Evolutionary conservation across 83 land plant species (phyloP).

Genomic region (Picea mariana): DNA sequence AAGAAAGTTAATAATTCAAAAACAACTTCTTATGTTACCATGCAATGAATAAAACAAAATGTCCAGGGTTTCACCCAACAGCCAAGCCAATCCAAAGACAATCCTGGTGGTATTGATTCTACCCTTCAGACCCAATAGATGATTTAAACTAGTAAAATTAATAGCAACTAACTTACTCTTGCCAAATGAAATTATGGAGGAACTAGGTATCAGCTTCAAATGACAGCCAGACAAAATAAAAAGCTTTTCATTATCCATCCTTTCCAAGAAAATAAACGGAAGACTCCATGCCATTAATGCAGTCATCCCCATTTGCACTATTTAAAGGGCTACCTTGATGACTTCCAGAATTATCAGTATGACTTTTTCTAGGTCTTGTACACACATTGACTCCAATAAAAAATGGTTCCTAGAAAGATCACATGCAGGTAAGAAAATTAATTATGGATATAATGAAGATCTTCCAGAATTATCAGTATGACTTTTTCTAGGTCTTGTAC

Average conservation of each 20-base stretch:
- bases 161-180: not conserved
- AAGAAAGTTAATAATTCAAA: too few species aligned
- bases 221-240: not conserved
- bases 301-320: conserved; percentile 29
- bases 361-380: conserved; percentile 45
- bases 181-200: not conserved
- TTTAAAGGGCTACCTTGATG: conserved; percentile 48
- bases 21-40: too few species aligned
- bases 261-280: too few species aligned
- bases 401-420: conserved; percentile 64
- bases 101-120: too few species aligned
- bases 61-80: too few species aligned
- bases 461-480: too few species aligned
- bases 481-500: too few species aligned
- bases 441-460: not conserved
- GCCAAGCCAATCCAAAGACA: too few species aligned
- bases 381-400: conserved; percentile 73
- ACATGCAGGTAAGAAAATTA: not conserved
- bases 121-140: too few species aligned
- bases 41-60: too few species aligned
- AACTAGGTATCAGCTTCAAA: not conserved
- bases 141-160: conserved; percentile 4
- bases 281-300: too few species aligned
- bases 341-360: conserved; percentile 34
- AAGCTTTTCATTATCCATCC: not conserved